Evolutionary conservation across 2,329 filamentous ascomycete genomes (phyloP), one percentile per base, ranked within the genome.

Genomic region (Diaporthe sp.): DNA sequence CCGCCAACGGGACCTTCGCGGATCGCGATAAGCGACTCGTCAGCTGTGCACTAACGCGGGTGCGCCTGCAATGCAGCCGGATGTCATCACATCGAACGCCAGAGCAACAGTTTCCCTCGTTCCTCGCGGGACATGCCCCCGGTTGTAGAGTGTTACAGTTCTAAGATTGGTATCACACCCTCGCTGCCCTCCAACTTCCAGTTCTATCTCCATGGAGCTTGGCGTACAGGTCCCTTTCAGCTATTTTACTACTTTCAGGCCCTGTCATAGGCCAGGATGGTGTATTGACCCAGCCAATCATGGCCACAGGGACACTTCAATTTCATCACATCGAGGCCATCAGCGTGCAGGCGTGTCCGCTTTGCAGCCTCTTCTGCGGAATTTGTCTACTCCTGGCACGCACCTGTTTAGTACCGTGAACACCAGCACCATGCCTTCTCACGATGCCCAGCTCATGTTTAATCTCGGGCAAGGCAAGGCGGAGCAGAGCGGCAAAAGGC

Each of bases 21-120:
- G 55, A 76, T 75, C 72, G 75, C 75, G 75, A 76, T 76, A 76
- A 75, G 75, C 68, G 73, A 73, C 73, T 76, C 58, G 73, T 70
- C 68, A 53, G 71, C 42, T 55, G 53, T 68, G 61, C 68, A 62
- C 73, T 76, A 73, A 75, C 73, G 73, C 73, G 73, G 62, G 75
- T 76, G 73, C 61, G 73, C 68, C 73, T 71, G 67, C 73, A 72
- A 75, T 75, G 75, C 75, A 75, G 70, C 73, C 75, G 62, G 73
- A 75, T 58, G 70, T 58, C 73, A 71, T 76, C 75, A 76, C 75
- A 72, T 67, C 53, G 61, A 42, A 53, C 46, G 65, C 49, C 46
- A 70, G 65, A 72, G 58, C 46, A 71, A 55, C 70, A 61, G 65
- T 67, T 34, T 68, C 60, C 72, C 49, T 62, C 58, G 44, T 75